A percentile compares a stretch with the other conserved stretches of the same genome.
phyloP scores from a whole-genome alignment of 225 moss, liverwort and hornwort genomes.

The Bryoerythrophyllum caledonicum region DNA sequence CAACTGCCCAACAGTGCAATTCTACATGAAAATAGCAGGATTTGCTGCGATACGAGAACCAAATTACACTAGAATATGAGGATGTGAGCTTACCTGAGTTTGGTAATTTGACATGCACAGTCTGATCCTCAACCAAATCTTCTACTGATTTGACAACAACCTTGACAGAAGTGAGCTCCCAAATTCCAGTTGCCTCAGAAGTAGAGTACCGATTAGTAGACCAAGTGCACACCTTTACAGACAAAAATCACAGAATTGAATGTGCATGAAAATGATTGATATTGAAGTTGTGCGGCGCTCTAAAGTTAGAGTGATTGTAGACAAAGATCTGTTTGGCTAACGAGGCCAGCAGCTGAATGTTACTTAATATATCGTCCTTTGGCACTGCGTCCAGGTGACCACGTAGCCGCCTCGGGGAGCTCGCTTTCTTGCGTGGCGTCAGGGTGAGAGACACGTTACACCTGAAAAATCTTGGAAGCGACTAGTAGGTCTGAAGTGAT shows the following conservation, averaged over 20 bases:
- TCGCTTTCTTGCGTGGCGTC: not conserved
- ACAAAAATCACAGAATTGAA: not conserved
- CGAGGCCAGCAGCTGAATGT: not conserved
- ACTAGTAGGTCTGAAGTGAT: not conserved
- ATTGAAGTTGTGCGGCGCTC: not conserved
- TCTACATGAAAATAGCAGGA: not conserved
- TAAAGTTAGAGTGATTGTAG: not conserved
- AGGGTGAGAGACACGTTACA: slow-evolving; percentile 14
- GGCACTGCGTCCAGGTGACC: not conserved
- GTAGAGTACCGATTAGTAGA: not conserved
- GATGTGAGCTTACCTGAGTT: slow-evolving; percentile 1
- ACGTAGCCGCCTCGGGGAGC: not conserved
- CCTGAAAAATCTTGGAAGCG: not conserved
- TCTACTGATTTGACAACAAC: not conserved
- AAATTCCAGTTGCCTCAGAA: not conserved
- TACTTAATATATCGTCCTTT: slow-evolving; percentile 23
- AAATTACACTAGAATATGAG: not conserved
- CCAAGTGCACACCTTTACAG: not conserved
- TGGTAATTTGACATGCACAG: not conserved
- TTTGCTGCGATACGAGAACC: not conserved
- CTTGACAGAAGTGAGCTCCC: too few species aligned
- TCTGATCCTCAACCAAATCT: not conserved
- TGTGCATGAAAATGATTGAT: not conserved
- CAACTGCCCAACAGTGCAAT: not conserved
- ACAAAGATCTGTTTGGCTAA: not conserved